Conservation (phyloP, 2,329 filamentous ascomycete species). For the Phoma herbarum region DNA sequence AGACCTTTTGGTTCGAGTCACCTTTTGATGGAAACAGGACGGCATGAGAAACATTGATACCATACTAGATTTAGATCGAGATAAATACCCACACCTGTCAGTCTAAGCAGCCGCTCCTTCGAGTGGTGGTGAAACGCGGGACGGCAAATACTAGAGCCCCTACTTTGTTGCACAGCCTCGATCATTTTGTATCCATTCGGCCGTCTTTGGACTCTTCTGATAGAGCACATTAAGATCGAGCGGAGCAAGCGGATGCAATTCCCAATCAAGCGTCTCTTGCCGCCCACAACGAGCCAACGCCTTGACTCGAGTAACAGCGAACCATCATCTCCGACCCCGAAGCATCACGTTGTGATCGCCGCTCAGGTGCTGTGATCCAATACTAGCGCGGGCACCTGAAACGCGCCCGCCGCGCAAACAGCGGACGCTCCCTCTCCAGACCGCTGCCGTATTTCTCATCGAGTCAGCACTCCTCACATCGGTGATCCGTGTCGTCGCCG, state of each 20-base stretch:
- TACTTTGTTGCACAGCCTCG: neutral
- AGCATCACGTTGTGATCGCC: neutral
- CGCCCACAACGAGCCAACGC: too few relatives aligned
- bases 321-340: neutral
- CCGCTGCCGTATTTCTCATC: neutral
- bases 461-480: too few relatives aligned
- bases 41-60: conserved; percentile 12
- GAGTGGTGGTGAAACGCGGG: neutral
- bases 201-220: too few relatives aligned
- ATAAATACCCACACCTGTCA: conserved; percentile 12
- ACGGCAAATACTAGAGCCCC: neutral
- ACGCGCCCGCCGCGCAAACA: neutral
- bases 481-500: too few relatives aligned
- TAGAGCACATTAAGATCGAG: too few relatives aligned
- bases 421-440: neutral
- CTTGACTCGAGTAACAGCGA: too few relatives aligned
- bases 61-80: conserved; percentile 5
- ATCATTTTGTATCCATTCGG: too few relatives aligned
- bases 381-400: neutral
- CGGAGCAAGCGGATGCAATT: too few relatives aligned
- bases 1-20: neutral
- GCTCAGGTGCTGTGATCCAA: neutral
- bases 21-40: neutral
- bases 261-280: too few relatives aligned
- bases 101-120: neutral